These are phyloP conservation scores for Kappamyces sp. DNA, from an alignment of 192 early-diverging fungal species.

Conservation along the genomic window DNA sequence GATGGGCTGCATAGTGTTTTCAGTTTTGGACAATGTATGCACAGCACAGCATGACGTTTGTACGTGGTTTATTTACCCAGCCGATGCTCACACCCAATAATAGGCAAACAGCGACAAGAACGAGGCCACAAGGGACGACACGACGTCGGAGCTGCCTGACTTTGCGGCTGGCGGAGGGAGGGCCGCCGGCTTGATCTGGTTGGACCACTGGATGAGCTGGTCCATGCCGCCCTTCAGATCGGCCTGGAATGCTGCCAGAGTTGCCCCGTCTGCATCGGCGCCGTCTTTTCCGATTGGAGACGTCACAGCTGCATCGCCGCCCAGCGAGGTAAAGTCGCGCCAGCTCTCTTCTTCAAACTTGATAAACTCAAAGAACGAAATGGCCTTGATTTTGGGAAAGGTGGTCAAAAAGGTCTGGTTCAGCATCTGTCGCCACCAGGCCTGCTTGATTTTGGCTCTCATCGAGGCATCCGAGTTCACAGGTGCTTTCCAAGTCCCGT, in stretches of 20 bases:
- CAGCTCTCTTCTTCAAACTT: slow-evolving; percentile 34
- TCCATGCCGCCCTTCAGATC: not conserved
- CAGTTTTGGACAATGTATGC: too few relatives aligned
- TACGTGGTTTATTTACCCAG: too few relatives aligned
- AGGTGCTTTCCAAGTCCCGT: too few relatives aligned
- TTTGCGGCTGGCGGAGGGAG: too few relatives aligned
- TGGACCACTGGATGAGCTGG: not conserved
- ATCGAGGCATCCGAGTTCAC: slow-evolving; percentile 10
- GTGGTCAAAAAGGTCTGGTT: slow-evolving; percentile 16
- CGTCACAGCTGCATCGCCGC: slow-evolving; percentile 4
- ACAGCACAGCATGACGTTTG: too few relatives aligned
- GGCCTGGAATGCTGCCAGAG: slow-evolving; percentile 1
- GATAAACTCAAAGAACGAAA: slow-evolving; percentile 33
- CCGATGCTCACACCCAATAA: too few relatives aligned
- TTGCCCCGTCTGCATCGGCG: not conserved
- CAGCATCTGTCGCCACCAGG: slow-evolving; percentile 41
- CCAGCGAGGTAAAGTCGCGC: slow-evolving; percentile 32
- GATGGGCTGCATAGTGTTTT: too few relatives aligned
- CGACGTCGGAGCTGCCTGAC: too few relatives aligned
- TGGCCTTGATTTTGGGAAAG: slow-evolving; percentile 32
- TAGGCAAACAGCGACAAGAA: too few relatives aligned
- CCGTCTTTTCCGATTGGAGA: slow-evolving; percentile 9
- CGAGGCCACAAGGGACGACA: too few relatives aligned
- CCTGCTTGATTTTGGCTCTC: slow-evolving; percentile 32
- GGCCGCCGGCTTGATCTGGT: too few relatives aligned